Evolutionary conservation across 192 early-diverging fungal genomes (phyloP), one percentile per base, ranked within the genome.

Genomic region (Linnemannia schmuckeri): DNA sequence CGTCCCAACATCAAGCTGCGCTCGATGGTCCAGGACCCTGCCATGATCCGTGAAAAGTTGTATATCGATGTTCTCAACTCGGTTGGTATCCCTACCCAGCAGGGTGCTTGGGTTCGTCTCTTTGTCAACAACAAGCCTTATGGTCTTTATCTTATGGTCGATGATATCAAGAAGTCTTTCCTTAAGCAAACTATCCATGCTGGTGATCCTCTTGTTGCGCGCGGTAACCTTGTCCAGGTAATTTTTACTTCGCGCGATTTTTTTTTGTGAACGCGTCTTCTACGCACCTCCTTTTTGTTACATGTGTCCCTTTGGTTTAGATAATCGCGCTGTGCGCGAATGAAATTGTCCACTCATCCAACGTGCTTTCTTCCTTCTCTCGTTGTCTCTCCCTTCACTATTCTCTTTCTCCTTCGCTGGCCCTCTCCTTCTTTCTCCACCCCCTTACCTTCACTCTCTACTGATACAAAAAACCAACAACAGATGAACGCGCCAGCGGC

Each of bases 121-220:
- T 87, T 86, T 71, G 66, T 90, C 30, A 91, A 91, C 63, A 79
- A 85, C 38, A 40, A 84, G 37, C 85, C 85, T 46, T 75, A 85
- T 70, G 90, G 90, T 35, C 44, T 91, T 17, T 91, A 88, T 61
- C 37, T 88, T 37, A 74, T 89, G 41, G 85, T 91, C 24, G 90
- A 91, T 57, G 84, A 85, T 24, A 89, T 88, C 76, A 78, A 87
- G 18, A 83, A 88, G 57, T 84, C 87, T 18, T 91, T 88, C 82
- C 38, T 87, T 3, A 77, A 84, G 55, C 82, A 84, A 41, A 87
- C 82, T 24, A 77, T 91, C 35, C 81, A 88, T 57, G 77, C 69
- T 35, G 80, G 83, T 20, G 54, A 83, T 42, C 15, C 38, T 1
- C 35, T 35, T 8, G 47, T 83, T 35, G 27, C 7, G 1, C 38